Percentiles rank a stretch among this genome's conserved stretches.
Conservation (phyloP, 768 basidiomycete genomes). For the Lyophyllum semitale region DNA sequence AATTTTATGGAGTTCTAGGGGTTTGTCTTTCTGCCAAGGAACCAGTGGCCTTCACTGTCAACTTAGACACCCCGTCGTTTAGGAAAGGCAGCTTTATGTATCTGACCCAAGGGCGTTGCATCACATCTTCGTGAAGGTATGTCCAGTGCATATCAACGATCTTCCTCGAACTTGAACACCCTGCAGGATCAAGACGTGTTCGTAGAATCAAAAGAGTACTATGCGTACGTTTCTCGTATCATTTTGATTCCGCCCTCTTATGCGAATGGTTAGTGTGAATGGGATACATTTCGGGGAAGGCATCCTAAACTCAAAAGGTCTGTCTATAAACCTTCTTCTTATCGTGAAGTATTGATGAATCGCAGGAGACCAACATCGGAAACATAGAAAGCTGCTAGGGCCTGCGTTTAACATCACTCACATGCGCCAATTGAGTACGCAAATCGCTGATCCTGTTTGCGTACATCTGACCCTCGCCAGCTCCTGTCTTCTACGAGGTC, state of each 20-base stretch:
- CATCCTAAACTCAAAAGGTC: slow-evolving; percentile 5
- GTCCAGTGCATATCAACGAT: slow-evolving; percentile 20
- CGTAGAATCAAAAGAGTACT: slow-evolving; percentile 2
- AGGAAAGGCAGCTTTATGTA: slow-evolving; percentile 29
- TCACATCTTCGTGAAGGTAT: slow-evolving; percentile 36
- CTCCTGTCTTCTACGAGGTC: slow-evolving; percentile 13
- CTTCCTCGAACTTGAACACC: not conserved
- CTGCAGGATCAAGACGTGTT: slow-evolving; percentile 6
- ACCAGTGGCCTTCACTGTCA: too few species aligned
- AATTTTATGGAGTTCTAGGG: not conserved
- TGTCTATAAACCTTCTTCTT: not conserved
- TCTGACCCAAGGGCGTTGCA: slow-evolving; percentile 39
- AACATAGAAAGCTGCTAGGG: slow-evolving; percentile 12
- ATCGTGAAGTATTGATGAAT: not conserved
- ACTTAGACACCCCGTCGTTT: not conserved
- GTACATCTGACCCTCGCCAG: not conserved
- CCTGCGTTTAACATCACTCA: slow-evolving; percentile 9
- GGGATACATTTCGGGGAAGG: not conserved
- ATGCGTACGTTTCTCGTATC: not conserved
- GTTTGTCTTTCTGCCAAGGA: not conserved
- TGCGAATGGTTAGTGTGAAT: not conserved
- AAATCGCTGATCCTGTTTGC: not conserved
- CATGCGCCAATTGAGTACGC: slow-evolving; percentile 11
- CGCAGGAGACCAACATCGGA: slow-evolving; percentile 13
- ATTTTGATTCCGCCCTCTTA: slow-evolving; percentile 13